Evolutionary conservation across 1,284 basidiomycete species (phyloP).

Genomic region (Rhodotorula sp.): DNA sequence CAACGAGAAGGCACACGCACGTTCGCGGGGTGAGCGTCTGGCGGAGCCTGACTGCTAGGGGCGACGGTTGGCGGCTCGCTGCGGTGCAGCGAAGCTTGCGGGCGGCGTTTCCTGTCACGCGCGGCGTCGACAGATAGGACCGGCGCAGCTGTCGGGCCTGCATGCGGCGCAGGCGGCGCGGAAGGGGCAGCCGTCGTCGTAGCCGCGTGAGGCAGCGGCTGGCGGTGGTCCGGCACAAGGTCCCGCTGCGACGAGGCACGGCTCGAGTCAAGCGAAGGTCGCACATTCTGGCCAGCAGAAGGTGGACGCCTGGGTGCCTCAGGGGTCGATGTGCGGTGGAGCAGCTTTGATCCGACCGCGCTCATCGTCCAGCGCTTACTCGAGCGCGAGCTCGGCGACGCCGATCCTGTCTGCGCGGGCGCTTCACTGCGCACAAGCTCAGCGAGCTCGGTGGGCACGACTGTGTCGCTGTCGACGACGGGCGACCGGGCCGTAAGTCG

Average conservation of each 20-base stretch:
- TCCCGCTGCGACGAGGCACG: too few relatives aligned
- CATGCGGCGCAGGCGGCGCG: neutral
- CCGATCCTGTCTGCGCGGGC: neutral
- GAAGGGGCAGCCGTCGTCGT: neutral
- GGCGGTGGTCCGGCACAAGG: too few relatives aligned
- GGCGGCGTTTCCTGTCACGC: slow-evolving; percentile 17
- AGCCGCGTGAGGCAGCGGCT: too few relatives aligned
- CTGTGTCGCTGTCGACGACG: neutral
- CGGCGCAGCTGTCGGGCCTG: neutral
- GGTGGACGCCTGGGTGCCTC: neutral
- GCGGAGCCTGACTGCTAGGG: slow-evolving; percentile 15
- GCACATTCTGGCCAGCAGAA: too few relatives aligned
- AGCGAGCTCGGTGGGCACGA: neutral
- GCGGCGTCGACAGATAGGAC: neutral
- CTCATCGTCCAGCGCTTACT: slow-evolving; percentile 37
- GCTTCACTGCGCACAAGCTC: slow-evolving; percentile 5
- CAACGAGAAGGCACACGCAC: neutral
- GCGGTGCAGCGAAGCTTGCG: neutral
- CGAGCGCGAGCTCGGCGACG: neutral
- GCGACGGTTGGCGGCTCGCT: slow-evolving; percentile 3
- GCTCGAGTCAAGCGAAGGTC: neutral
- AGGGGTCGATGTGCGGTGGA: slow-evolving; percentile 3
- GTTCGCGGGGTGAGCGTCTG: slow-evolving; percentile 23
- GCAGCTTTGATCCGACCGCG: slow-evolving; percentile 15
- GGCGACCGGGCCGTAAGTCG: slow-evolving; percentile 8